Conservation (phyloP, 177 flowering plant species). For the Vitis hybrid region DNA sequence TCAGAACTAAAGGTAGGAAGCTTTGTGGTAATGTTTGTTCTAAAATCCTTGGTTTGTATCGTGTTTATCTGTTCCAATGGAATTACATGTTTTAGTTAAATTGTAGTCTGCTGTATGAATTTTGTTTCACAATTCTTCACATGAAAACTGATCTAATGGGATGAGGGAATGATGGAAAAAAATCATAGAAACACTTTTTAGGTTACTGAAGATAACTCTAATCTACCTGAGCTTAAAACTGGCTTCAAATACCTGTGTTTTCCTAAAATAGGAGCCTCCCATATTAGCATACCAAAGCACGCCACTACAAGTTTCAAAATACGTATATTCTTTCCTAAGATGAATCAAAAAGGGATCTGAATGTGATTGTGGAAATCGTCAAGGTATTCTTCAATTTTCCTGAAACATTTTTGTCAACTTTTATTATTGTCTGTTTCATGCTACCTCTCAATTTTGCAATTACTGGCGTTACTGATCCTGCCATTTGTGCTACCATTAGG, state of each 20-base stretch:
- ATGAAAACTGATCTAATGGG: not conserved
- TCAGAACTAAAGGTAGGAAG: not conserved
- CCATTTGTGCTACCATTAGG: conserved; percentile 37
- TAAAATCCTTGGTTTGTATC: not conserved
- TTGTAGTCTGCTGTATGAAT: not conserved
- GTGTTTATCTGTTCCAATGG: not conserved
- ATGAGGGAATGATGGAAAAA: not conserved
- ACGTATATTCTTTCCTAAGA: not conserved
- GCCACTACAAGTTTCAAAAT: not conserved
- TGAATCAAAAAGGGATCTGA: not conserved
- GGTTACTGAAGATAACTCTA: not conserved
- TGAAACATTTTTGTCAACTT: not conserved
- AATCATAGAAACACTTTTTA: not conserved
- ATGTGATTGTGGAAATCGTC: no score
- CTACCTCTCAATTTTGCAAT: not conserved
- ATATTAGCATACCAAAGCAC: not conserved
- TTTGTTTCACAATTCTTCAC: not conserved
- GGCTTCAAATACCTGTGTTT: no score
- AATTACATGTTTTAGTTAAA: not conserved
- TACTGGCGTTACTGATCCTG: not conserved
- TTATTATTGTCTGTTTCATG: not conserved
- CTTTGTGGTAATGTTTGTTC: not conserved
- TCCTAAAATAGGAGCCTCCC: no score
- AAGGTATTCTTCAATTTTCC: no score
- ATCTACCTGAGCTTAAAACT: not conserved